Conservation (phyloP, 805 yeast genomes). For the Pichia cabralensis region DNA sequence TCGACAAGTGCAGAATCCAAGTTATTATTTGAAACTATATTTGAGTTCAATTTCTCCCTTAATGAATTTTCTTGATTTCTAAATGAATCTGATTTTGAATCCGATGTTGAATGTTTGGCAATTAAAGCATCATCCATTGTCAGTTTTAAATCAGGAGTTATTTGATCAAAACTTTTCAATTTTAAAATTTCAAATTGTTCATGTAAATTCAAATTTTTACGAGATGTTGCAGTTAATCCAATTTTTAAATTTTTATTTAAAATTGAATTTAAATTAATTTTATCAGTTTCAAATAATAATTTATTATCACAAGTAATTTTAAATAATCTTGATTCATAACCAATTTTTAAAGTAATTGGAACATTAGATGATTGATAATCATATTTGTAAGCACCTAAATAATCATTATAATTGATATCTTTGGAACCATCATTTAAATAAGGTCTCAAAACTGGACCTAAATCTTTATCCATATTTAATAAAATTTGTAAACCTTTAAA, state of each 20-base stretch:
- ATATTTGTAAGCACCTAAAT: slow-evolving; percentile 24
- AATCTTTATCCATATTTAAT: slow-evolving; percentile 36
- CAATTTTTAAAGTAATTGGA: slow-evolving; percentile 58
- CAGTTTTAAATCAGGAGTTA: slow-evolving; percentile 22
- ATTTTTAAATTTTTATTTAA: slow-evolving; percentile 29
- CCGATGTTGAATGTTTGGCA: slow-evolving; percentile 16
- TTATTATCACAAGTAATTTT: slow-evolving; percentile 67
- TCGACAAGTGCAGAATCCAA: neutral
- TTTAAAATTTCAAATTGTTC: slow-evolving; percentile 61
- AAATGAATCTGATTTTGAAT: slow-evolving; percentile 6
- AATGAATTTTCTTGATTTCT: slow-evolving; percentile 13
- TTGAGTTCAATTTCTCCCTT: slow-evolving; percentile 9
- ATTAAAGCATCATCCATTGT: slow-evolving; percentile 18
- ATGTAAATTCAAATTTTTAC: slow-evolving; percentile 24
- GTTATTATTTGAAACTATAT: neutral
- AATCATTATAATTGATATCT: slow-evolving; percentile 21
- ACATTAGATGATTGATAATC: slow-evolving; percentile 57
- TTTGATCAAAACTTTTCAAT: slow-evolving; percentile 43
- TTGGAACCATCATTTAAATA: slow-evolving; percentile 54
- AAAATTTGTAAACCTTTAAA: slow-evolving; percentile 60
- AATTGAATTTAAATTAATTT: slow-evolving; percentile 34
- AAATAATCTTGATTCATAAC: slow-evolving; percentile 36
- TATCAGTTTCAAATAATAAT: slow-evolving; percentile 56
- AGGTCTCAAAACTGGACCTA: slow-evolving; percentile 45
- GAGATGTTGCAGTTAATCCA: slow-evolving; percentile 45